Percentiles rank a stretch among this genome's conserved stretches.
Conservation (phyloP, 176 grass and related monocot genomes). For the barley (Hordeum vulgare) region DNA sequence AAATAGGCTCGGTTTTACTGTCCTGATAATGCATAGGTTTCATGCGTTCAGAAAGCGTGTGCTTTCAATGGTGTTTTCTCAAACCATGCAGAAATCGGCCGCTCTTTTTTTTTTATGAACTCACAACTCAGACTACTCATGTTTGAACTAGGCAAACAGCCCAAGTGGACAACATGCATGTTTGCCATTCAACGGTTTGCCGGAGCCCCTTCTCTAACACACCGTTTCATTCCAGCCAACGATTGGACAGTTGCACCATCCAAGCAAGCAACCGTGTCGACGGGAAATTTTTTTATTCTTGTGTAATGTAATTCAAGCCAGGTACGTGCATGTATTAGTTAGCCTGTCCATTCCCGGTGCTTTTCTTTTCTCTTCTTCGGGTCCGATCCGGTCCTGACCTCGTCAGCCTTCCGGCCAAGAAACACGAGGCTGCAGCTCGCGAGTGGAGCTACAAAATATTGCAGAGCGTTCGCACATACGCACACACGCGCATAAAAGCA, state of each 20-base stretch:
- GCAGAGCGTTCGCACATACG: not conserved
- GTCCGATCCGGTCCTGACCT: not conserved
- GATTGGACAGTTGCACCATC: not conserved
- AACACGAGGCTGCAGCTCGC: not conserved
- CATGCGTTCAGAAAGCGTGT: too few species aligned
- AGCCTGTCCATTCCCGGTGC: not conserved
- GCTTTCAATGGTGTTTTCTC: not conserved
- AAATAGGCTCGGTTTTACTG: too few species aligned
- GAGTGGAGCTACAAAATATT: not conserved
- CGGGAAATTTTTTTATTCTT: not conserved
- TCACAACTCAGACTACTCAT: too few species aligned
- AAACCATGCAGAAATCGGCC: too few species aligned
- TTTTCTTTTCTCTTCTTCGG: not conserved
- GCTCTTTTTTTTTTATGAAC: too few species aligned
- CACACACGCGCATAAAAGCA: not conserved
- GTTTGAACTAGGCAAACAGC: not conserved
- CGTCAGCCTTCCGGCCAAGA: not conserved
- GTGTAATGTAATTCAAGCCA: not conserved
- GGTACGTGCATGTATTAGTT: not conserved
- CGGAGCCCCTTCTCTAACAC: too few species aligned
- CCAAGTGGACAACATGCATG: not conserved
- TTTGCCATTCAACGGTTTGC: too few species aligned
- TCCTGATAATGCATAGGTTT: too few species aligned
- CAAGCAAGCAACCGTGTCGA: not conserved
- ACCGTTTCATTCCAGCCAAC: too few species aligned